Evolutionary conservation across 768 basidiomycete species (phyloP), one percentile per base, ranked within the genome.

Genomic region (Suillus brevipes): DNA sequence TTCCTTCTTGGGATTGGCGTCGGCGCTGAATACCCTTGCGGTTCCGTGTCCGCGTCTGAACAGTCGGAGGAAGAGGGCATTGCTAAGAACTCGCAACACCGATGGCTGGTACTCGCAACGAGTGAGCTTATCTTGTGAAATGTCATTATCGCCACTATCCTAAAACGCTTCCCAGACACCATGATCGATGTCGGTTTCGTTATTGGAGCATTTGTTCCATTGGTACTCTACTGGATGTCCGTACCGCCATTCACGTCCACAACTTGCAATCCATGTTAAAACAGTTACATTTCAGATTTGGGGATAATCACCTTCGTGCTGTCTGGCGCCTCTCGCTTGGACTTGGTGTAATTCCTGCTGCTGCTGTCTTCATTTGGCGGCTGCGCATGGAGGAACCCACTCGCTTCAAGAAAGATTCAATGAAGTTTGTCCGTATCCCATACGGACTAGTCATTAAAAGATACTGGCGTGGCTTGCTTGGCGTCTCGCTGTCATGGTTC

Each of bases 101-200:
- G 89, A 61, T 93, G 94, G 87, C 90, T 97, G 72, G 88, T 90
- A 6, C 83, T 94, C 36, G 92, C 95, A 16, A 97, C 95, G 9
- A 97, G 95, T 94, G 76, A 71, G 85, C 43, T 61, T 56, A 23
- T 62, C 12, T 40, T 45, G 62, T 50, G 37, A 40, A 57, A 56
- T 49, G 36, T 12, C 23, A 45, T 40, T 10, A 18, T 63, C 56
- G 60, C 42, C 62, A 52, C 20, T 64, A 45, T 62, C 62, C 61
- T 60, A 61, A 47, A 67, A 34, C 18, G 43, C 16, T 65, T 31
- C 6, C 20, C 66, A 92, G 91, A 94, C 71, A 75, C 83, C 6
- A 95, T 95, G 94, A 93, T 95, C 69, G 95, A 93, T 72, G 78
- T 88, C 64, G 92, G 91, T 47, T 94, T 94, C 72, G 92, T 93